Conservation (phyloP, 805 yeast genomes). For the Scheffersomyces ergatensis region DNA sequence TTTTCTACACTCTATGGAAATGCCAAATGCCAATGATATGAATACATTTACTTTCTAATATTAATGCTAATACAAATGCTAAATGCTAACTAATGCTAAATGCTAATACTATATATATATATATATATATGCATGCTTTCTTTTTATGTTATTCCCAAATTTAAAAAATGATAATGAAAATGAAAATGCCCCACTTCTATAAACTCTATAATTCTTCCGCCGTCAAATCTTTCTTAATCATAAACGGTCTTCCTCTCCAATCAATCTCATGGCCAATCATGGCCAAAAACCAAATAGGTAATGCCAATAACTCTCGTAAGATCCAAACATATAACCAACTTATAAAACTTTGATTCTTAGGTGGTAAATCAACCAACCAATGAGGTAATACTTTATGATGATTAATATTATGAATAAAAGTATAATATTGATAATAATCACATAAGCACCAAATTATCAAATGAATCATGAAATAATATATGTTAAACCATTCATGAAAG, state of each 20-base stretch:
- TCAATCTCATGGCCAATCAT: conserved; percentile 74
- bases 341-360: conserved; percentile 2
- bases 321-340: conserved; percentile 52
- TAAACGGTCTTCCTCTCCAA: conserved; percentile 78
- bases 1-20: no score
- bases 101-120: no score
- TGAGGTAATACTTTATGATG: conserved; percentile 16
- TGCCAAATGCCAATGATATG: no score
- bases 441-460: conserved; percentile 59
- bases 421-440: conserved; percentile 60
- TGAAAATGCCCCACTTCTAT: no score
- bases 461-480: conserved; percentile 47
- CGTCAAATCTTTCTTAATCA: conserved; percentile 67
- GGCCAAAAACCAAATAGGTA: conserved; percentile 82
- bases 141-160: no score
- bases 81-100: no score
- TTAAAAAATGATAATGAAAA: no score
- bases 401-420: conserved; percentile 31
- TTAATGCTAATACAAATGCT: no score
- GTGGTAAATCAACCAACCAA: conserved; percentile 24
- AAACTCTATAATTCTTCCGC: conserved; percentile 58
- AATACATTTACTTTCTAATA: no score
- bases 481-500: conserved; percentile 26
- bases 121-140: no score
- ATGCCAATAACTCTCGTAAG: conserved; percentile 67